phyloP scores from a whole-genome alignment of 768 basidiomycete species.

The Sutorius australiensis region DNA sequence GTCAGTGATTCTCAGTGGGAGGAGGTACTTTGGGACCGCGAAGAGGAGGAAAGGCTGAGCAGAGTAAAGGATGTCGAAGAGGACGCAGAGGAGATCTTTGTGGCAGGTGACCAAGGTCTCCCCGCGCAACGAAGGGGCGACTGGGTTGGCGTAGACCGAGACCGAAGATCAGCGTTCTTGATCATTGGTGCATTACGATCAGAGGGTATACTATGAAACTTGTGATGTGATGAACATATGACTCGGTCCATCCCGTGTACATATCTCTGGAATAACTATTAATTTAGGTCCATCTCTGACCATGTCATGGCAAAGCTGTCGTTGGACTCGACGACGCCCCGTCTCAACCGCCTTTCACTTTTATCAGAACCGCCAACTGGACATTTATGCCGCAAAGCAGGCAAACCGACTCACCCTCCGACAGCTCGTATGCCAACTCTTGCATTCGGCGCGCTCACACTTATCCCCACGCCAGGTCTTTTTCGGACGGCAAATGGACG shows the following conservation, averaged over 20 bases:
- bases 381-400: conserved; percentile 72
- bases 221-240: conserved; percentile 13
- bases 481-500: conserved; percentile 79
- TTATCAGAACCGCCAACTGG: conserved; percentile 80
- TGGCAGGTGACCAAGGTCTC: conserved; percentile 55
- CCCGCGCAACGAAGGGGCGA: conserved; percentile 52
- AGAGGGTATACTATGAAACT: conserved; percentile 53
- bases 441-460: neutral
- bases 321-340: conserved; percentile 16
- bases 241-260: neutral
- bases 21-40: conserved; percentile 73
- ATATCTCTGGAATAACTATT: neutral
- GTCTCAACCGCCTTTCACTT: conserved; percentile 54
- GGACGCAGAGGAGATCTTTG: conserved; percentile 54
- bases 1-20: conserved; percentile 79
- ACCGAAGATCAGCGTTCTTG: conserved; percentile 73
- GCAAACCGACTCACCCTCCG: conserved; percentile 71
- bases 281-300: conserved; percentile 7
- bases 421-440: conserved; percentile 57
- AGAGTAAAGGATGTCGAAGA: conserved; percentile 19
- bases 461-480: conserved; percentile 53
- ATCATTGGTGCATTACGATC: conserved; percentile 73
- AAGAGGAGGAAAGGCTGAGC: conserved; percentile 49
- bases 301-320: conserved; percentile 26
- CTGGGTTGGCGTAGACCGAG: conserved; percentile 76